Evolutionary conservation across 176 grass and related monocot genomes (phyloP), one percentile per base, ranked within the genome.

Genomic region (Musa beccarii): DNA sequence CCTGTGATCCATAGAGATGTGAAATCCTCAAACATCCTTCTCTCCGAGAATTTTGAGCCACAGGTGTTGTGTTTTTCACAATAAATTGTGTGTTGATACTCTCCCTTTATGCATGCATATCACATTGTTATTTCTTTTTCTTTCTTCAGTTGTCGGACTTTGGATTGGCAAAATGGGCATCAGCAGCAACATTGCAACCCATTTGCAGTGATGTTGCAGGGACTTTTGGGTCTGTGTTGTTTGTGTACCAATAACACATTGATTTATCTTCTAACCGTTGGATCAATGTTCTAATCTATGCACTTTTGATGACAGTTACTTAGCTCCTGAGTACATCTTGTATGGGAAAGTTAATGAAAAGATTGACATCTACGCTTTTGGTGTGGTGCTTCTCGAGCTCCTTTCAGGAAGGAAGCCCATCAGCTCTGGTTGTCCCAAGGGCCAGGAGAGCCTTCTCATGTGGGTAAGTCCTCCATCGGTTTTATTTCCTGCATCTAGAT

Each of bases 11-110:
- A 99, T 72, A 86, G 88, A 81, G 96, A 99, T 87, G 83, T 99
- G 6, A 99, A 99, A 53, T 99, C 91, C 78, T 94, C 96, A 51
- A 99, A 99, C 79, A 87, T 95, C 83, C 91, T 99, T 22, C 89
- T 99, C 34, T 95, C 91, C 8, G 69, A 89, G 55, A 83, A 95
- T 83, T 95, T 89, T 49, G 85, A 84, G 54, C 86, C 96, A 69
- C 76, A 91, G 91, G 96, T 99, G 82, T 80, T 73, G 78, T 76
- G 63, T 62, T 72, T 63, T 4, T 15, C 19, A 70, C 10, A 64
- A 0, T 72, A 26, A 63, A 51, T 70, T 49, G 57, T 23, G 9
- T 63, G 0, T 73, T 1, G 15, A 59, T 19, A 24, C 22, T 11
- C 28, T 55, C 29, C 7, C 9, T 43, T 79, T 64, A 55, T 55